Conservation (phyloP, 1,284 basidiomycete genomes). For the Moesziomyces parantarcticus region DNA sequence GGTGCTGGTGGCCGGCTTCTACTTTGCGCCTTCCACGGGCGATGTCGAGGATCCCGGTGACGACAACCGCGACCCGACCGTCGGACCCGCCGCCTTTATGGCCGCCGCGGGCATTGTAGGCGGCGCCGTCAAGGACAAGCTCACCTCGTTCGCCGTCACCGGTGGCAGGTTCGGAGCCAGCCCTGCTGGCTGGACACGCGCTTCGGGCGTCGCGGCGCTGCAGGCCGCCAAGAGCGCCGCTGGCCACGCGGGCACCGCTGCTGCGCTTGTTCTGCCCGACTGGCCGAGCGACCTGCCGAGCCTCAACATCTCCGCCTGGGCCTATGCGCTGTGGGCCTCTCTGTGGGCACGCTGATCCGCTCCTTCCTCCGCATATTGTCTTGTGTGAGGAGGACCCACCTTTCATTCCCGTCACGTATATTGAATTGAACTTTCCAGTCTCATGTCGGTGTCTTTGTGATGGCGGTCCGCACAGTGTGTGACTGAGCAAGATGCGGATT, state of each 20-base stretch:
- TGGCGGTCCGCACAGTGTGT: too few relatives aligned
- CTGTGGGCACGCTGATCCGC: conserved; percentile 32
- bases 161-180: conserved; percentile 36
- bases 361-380: too few relatives aligned
- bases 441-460: too few relatives aligned
- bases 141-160: conserved; percentile 19
- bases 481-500: too few relatives aligned
- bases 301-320: conserved; percentile 20
- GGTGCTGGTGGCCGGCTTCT: conserved; percentile 65
- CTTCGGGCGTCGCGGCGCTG: conserved; percentile 3
- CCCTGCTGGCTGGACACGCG: conserved; percentile 11
- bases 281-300: conserved; percentile 13
- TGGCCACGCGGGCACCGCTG: background rate
- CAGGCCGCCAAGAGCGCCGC: background rate
- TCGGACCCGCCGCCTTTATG: conserved; percentile 4
- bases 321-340: conserved; percentile 29
- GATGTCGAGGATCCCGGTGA: conserved; percentile 58
- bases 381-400: too few relatives aligned
- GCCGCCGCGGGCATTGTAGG: conserved; percentile 1
- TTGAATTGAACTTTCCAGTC: too few relatives aligned
- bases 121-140: background rate
- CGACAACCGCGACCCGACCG: conserved; percentile 20
- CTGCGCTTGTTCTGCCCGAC: conserved; percentile 13
- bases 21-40: conserved; percentile 62
- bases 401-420: too few relatives aligned